Evolutionary conservation across 352 stramenopile genomes (phyloP).

Genomic region (Elongisporangium prolatum): DNA sequence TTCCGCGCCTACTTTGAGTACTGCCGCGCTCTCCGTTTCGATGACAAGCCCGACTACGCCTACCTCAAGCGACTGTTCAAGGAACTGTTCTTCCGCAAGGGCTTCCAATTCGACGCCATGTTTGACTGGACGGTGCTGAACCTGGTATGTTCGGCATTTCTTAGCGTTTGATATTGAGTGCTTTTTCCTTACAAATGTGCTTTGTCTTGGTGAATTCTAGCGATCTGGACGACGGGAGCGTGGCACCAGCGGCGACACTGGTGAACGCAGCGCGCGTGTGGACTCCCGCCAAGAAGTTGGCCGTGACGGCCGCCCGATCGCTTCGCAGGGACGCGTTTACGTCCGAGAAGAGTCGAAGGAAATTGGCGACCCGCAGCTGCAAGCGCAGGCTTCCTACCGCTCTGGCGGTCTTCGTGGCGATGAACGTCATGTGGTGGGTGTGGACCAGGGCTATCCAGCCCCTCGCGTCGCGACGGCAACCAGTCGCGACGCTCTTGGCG

Average conservation of each 20-base stretch:
- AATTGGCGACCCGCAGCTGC: slow-evolving; percentile 32
- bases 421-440: slow-evolving; percentile 24
- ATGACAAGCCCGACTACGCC: slow-evolving; percentile 87
- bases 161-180: background rate
- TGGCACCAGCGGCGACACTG: slow-evolving; percentile 50
- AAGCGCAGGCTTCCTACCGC: slow-evolving; percentile 46
- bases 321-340: slow-evolving; percentile 60
- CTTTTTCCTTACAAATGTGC: slow-evolving; percentile 2
- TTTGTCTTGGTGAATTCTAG: slow-evolving; percentile 12
- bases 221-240: slow-evolving; percentile 61
- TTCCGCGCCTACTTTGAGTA: slow-evolving; percentile 98
- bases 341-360: slow-evolving; percentile 70
- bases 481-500: slow-evolving; percentile 50
- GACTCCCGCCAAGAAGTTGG: slow-evolving; percentile 47
- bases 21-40: slow-evolving; percentile 78
- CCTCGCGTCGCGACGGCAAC: slow-evolving; percentile 55
- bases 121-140: slow-evolving; percentile 98
- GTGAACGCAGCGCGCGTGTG: slow-evolving; percentile 55
- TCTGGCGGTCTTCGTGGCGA: slow-evolving; percentile 49
- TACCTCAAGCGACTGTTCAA: slow-evolving; percentile 97
- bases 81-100: slow-evolving; percentile 98
- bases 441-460: slow-evolving; percentile 51
- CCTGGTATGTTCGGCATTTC: slow-evolving; percentile 27
- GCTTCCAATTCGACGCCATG: slow-evolving; percentile 98
- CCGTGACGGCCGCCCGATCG: slow-evolving; percentile 38